These are phyloP conservation scores for Diplodia sapinea DNA, from an alignment of 2,329 filamentous ascomycete genomes.

Conservation along the genomic window DNA sequence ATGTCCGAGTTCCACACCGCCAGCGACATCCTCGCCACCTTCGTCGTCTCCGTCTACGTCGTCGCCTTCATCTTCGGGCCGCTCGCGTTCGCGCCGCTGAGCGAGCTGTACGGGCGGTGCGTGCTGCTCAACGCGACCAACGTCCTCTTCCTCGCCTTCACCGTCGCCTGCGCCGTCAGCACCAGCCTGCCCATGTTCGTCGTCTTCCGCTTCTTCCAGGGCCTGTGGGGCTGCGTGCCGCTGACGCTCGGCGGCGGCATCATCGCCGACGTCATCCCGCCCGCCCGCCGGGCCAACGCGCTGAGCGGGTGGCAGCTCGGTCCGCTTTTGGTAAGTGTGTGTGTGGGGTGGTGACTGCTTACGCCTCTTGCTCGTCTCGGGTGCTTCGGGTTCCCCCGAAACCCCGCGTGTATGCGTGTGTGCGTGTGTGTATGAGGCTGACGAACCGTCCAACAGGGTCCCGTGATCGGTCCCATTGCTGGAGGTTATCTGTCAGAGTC, in stretches of 20 bases:
- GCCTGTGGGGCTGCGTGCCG: constrained; percentile 42
- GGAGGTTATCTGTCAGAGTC: constrained; percentile 44
- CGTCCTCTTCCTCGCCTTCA: constrained; percentile 59
- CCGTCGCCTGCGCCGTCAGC: constrained; percentile 49
- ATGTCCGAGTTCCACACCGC: constrained; percentile 42
- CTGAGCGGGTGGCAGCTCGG: constrained; percentile 49
- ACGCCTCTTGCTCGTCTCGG: no score
- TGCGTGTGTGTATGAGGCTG: neutral
- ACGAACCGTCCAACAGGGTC: constrained; percentile 34
- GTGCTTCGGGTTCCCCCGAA: no score
- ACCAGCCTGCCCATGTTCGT: constrained; percentile 46
- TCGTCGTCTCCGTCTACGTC: constrained; percentile 49
- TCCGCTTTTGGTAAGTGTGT: constrained; percentile 38
- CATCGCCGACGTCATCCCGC: constrained; percentile 46
- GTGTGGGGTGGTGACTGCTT: neutral
- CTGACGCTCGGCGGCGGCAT: constrained; percentile 46
- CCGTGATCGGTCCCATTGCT: constrained; percentile 44
- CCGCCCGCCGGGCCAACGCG: constrained; percentile 43
- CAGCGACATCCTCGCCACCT: constrained; percentile 42
- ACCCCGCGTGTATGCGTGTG: no score
- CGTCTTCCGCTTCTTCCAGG: constrained; percentile 46
- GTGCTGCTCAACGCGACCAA: constrained; percentile 48
- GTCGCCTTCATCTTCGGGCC: constrained; percentile 49
- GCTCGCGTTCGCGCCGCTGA: constrained; percentile 46
- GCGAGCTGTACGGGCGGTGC: constrained; percentile 45